These are phyloP conservation scores for Immersiella caudata DNA, from an alignment of 495 filamentous ascomycete species.

Conservation along the genomic window DNA sequence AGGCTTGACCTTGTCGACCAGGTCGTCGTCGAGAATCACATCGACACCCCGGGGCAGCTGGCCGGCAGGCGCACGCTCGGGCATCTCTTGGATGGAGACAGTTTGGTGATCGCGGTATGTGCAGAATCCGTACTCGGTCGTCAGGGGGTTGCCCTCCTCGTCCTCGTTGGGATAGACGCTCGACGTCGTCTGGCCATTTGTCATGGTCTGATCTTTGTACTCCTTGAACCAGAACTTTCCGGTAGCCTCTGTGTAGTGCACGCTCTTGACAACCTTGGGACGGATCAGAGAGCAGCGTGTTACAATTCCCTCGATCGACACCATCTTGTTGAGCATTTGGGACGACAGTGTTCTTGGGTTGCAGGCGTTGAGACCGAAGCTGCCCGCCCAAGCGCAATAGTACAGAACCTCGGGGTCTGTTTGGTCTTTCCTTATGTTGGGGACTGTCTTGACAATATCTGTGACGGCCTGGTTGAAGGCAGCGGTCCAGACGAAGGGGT, in stretches of 20 bases:
- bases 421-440: constrained; percentile 58
- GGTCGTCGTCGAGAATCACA: constrained; percentile 94
- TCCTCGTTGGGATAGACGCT: constrained; percentile 96
- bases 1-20: constrained; percentile 93
- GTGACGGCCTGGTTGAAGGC: constrained; percentile 91
- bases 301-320: constrained; percentile 96
- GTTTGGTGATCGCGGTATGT: constrained; percentile 97
- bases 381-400: constrained; percentile 93
- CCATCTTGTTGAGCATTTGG: constrained; percentile 88
- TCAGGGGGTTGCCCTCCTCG: constrained; percentile 75
- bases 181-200: constrained; percentile 78
- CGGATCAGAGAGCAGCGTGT: constrained; percentile 94
- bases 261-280: constrained; percentile 96
- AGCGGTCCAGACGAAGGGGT: constrained; percentile 83
- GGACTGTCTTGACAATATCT: constrained; percentile 77
- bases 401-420: constrained; percentile 63
- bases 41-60: constrained; percentile 97
- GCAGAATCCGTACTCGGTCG: constrained; percentile 94
- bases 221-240: constrained; percentile 80
- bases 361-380: constrained; percentile 92
- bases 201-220: constrained; percentile 97
- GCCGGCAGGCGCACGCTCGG: constrained; percentile 91
- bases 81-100: constrained; percentile 99
- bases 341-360: constrained; percentile 93
- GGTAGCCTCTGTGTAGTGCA: constrained; percentile 88